Evolutionary conservation across 139 green algal species (phyloP).

Genomic region (Tetradesmus obliquus): DNA sequence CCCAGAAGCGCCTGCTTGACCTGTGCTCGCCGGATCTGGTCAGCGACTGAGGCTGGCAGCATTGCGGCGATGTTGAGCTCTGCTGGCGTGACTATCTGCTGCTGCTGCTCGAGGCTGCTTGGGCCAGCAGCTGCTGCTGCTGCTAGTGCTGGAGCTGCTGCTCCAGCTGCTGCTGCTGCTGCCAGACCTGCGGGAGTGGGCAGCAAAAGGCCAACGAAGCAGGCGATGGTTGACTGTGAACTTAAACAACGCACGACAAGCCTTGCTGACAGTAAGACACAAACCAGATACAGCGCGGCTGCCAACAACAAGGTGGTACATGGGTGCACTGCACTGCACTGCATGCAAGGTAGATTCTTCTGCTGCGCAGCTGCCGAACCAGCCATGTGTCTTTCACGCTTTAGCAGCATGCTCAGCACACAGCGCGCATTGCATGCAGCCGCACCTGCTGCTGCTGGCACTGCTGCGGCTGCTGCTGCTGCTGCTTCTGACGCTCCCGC

Average conservation of each 20-base stretch:
- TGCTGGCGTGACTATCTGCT: slow-evolving; percentile 53
- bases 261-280: too few species aligned
- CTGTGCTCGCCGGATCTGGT: slow-evolving; percentile 83
- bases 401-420: too few species aligned
- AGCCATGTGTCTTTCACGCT: too few species aligned
- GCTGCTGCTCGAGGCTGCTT: slow-evolving; percentile 32
- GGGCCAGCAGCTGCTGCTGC: slow-evolving; percentile 17
- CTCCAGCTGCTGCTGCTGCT: slow-evolving; percentile 15
- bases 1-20: slow-evolving; percentile 70
- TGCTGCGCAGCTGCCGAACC: too few species aligned
- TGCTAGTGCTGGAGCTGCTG: slow-evolving; percentile 5
- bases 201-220: not conserved
- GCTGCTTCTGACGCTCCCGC: slow-evolving; percentile 40
- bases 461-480: slow-evolving; percentile 9
- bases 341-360: not conserved
- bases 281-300: too few species aligned
- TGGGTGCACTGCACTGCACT: not conserved
- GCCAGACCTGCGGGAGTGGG: not conserved
- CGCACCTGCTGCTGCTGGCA: slow-evolving; percentile 20
- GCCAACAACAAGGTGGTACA: too few species aligned
- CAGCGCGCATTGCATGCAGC: not conserved
- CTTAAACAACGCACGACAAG: too few species aligned
- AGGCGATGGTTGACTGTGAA: not conserved
- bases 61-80: slow-evolving; percentile 57
- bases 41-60: slow-evolving; percentile 75